Evolutionary conservation across 2,329 filamentous ascomycete genomes (phyloP), one percentile per base, ranked within the genome.

Genomic region (Aspergillus texensis): DNA sequence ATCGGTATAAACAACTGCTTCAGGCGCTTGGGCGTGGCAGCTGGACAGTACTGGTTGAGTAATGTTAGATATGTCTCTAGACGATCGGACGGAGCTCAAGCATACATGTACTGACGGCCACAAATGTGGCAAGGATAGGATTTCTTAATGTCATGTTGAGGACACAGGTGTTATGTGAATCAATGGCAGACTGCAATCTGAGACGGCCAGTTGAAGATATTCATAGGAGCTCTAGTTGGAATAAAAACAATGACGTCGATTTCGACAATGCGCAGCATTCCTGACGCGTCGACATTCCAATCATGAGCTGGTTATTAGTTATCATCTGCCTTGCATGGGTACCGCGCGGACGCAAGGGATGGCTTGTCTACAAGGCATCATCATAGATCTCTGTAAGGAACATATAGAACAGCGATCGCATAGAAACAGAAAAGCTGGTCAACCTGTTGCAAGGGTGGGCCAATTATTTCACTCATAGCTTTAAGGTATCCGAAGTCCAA

Each of bases 1-100:
- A n/a, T 60, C 58, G 9, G n/a, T 60, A 19, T 60, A 60, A 4
- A 55, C 11, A 5, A 34, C 24, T 12, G 46, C 10, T 6, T 53
- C 36, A 6, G 58, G 58, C 2, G 50, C 50, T 34, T 60, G 58
- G 21, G 58, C 48, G 4, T 21, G 57, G 26, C 57, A 59, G 16
- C 24, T 6, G 16, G 32, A 43, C 4, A 52, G 26, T 14, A 59
- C 57, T 59, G 16, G 3, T 6, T 4, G 1, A 28, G 1, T 19
- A 19, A 10, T 26, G 28, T 55, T 10, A 55, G 39, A 32, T 45
- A 43, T 10, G 0, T 39, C 16, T 9, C 4, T 10, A 4, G 12
- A 6, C 16, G 9, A 39, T 26, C 12, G 2, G 4, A 24, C 0
- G 26, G 6, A 19, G 19, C 2, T 4, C 11, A 2, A 26, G n/a